phyloP scores from a whole-genome alignment of 2,329 filamentous ascomycete genomes.

The Epichloe sp. region DNA sequence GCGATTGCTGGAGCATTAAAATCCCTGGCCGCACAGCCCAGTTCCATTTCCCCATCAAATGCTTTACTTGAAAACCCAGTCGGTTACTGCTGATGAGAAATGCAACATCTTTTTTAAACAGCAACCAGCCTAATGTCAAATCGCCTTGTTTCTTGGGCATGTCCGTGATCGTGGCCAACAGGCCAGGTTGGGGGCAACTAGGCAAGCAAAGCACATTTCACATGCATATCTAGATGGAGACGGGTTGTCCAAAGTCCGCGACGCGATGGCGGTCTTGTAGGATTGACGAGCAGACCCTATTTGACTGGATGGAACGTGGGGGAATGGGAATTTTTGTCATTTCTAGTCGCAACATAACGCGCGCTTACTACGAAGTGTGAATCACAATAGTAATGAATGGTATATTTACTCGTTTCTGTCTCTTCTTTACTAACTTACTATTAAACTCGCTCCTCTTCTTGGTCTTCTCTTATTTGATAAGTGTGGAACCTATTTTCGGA shows the following conservation, averaged over 20 bases:
- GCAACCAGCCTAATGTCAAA: background rate
- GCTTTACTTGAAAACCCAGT: background rate
- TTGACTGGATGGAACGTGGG: background rate
- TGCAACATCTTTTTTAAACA: background rate
- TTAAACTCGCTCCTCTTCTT: too few relatives aligned
- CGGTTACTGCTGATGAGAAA: background rate
- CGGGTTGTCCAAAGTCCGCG: background rate
- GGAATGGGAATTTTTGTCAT: too few relatives aligned
- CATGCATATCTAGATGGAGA: background rate
- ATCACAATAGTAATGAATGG: too few relatives aligned
- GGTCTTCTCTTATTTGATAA: too few relatives aligned
- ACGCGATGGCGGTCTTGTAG: background rate
- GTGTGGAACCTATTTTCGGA: too few relatives aligned
- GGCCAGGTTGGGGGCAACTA: background rate
- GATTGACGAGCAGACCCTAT: background rate
- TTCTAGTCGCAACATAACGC: too few relatives aligned
- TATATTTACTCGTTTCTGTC: too few relatives aligned
- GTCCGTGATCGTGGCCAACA: background rate
- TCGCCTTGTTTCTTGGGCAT: background rate
- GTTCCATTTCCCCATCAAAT: background rate
- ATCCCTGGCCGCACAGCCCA: background rate
- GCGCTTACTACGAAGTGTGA: too few relatives aligned
- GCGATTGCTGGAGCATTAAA: constrained; percentile 54
- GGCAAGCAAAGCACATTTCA: background rate
- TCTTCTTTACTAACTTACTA: too few relatives aligned